Percentiles rank a stretch among this genome's conserved stretches.
Evolutionary conservation across 768 basidiomycete genomes (phyloP).

Genomic region (Lactifluus subvellereus): DNA sequence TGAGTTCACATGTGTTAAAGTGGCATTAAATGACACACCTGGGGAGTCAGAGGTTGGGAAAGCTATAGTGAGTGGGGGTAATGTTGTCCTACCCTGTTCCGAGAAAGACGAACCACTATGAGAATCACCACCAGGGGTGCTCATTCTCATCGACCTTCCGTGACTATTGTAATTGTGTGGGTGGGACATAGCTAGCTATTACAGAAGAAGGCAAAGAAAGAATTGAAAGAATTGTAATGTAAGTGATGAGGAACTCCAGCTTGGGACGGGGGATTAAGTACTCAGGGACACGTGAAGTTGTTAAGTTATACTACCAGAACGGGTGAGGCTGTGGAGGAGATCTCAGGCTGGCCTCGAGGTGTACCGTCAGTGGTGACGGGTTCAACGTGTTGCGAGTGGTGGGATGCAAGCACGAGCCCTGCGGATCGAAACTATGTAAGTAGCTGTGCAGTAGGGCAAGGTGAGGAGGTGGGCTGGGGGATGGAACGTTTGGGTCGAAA

Average conservation of each 20-base stretch:
- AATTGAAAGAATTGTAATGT: constrained; percentile 21
- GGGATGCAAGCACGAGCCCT: not conserved
- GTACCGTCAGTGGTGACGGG: constrained; percentile 10
- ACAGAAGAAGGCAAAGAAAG: constrained; percentile 23
- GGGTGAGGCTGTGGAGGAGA: constrained; percentile 5
- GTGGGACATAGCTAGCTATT: constrained; percentile 25
- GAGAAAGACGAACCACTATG: constrained; percentile 21
- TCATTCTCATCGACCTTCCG: constrained; percentile 15
- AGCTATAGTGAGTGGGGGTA: constrained; percentile 24
- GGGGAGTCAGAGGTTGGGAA: constrained; percentile 22
- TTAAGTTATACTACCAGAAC: not conserved
- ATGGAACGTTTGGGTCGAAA: not conserved
- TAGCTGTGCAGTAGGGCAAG: constrained; percentile 9
- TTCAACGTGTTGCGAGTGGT: constrained; percentile 18
- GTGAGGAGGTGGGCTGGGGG: constrained; percentile 6
- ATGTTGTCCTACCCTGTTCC: constrained; percentile 25
- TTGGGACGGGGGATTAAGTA: constrained; percentile 15
- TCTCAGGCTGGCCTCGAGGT: constrained; percentile 3
- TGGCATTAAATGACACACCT: constrained; percentile 22
- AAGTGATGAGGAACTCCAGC: constrained; percentile 12
- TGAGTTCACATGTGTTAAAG: constrained; percentile 20
- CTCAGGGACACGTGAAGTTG: not conserved
- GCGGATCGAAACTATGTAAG: constrained; percentile 17
- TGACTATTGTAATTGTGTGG: constrained; percentile 18
- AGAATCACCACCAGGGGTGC: constrained; percentile 18